A percentile compares a stretch with the other conserved stretches of the same genome.
These are phyloP conservation scores for Alternaria novae-zelandiae DNA, from an alignment of 2,329 filamentous ascomycete genomes.

Conservation along the genomic window DNA sequence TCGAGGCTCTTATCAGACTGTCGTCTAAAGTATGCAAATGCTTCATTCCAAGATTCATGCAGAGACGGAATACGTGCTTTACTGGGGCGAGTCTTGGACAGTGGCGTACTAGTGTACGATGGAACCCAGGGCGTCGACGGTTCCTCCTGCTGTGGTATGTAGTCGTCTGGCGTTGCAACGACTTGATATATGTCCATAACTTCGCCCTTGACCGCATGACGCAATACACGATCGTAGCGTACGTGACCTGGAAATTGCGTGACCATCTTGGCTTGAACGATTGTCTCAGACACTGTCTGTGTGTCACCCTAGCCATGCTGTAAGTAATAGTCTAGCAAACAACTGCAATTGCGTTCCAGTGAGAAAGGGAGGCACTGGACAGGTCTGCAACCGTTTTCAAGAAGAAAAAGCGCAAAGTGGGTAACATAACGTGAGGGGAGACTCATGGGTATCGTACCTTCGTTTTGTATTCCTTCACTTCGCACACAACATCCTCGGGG, in stretches of 20 bases:
- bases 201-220: conserved; percentile 34
- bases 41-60: background rate
- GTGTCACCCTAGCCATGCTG: background rate
- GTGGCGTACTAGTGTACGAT: conserved; percentile 1
- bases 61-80: background rate
- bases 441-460: conserved; percentile 12
- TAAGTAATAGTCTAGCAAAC: background rate
- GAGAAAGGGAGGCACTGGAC: background rate
- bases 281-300: conserved; percentile 12
- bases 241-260: conserved; percentile 35
- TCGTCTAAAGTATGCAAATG: background rate
- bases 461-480: conserved; percentile 10
- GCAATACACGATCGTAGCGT: conserved; percentile 38
- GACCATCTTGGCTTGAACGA: conserved; percentile 17
- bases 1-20: background rate
- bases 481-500: conserved; percentile 17
- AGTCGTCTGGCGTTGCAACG: background rate
- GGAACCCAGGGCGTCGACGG: background rate
- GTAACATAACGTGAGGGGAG: background rate
- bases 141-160: background rate
- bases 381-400: background rate
- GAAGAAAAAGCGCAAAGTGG: background rate
- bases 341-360: background rate
- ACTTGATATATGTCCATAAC: background rate
- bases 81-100: background rate